Percentiles rank a stretch among this genome's conserved stretches.
Conservation (phyloP, 2,329 filamentous ascomycete species). For the Monilinia fructicola region DNA sequence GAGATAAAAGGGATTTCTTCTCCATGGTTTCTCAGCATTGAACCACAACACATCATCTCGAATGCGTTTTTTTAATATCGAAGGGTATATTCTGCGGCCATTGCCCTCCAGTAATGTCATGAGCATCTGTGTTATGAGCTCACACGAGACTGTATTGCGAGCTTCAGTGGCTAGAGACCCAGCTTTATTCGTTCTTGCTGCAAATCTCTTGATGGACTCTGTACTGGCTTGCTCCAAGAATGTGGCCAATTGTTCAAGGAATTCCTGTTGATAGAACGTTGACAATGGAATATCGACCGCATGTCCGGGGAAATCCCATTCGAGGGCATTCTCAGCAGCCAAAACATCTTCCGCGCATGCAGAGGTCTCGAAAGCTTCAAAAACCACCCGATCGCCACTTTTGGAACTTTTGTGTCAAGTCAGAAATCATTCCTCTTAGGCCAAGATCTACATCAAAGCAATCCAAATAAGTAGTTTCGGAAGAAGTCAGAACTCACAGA, state of each 20-base stretch:
- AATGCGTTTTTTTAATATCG: background rate
- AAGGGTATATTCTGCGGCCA: background rate
- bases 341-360: conserved; percentile 53
- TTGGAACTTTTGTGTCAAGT: background rate
- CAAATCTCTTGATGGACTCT: conserved; percentile 54
- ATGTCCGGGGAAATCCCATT: conserved; percentile 60
- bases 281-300: conserved; percentile 49
- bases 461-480: background rate
- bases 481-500: background rate
- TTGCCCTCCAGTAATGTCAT: background rate
- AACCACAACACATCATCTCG: background rate
- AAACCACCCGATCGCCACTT: conserved; percentile 42
- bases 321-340: conserved; percentile 50
- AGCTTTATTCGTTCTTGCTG: conserved; percentile 36
- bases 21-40: background rate
- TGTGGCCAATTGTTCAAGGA: conserved; percentile 49
- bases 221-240: conserved; percentile 58
- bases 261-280: conserved; percentile 44
- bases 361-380: conserved; percentile 63
- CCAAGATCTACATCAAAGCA: conserved; percentile 24
- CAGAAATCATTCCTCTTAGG: background rate
- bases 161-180: background rate
- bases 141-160: background rate
- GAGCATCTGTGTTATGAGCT: background rate
- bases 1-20: background rate